phyloP scores from a whole-genome alignment of 2,329 filamentous ascomycete species.

The Fusarium burgessii region DNA sequence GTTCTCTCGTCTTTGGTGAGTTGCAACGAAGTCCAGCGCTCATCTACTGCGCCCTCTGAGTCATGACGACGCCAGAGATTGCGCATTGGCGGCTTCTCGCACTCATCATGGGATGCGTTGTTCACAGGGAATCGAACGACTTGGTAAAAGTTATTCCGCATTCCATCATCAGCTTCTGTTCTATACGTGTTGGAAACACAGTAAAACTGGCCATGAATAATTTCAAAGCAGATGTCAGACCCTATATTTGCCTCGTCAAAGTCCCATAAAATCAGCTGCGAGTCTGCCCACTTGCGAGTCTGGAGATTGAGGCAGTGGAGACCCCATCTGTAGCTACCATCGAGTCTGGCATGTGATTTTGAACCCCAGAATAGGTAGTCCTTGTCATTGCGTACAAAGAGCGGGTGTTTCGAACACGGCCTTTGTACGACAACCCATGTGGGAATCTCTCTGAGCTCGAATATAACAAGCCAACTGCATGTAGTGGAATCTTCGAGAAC shows the following conservation, averaged over 20 bases:
- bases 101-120: slow-evolving; percentile 51
- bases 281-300: slow-evolving; percentile 54
- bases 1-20: slow-evolving; percentile 71
- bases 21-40: slow-evolving; percentile 77
- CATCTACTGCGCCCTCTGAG: slow-evolving; percentile 77
- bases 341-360: slow-evolving; percentile 64
- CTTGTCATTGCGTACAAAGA: slow-evolving; percentile 76
- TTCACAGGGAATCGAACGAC: slow-evolving; percentile 72
- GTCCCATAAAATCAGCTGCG: slow-evolving; percentile 65
- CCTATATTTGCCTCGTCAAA: slow-evolving; percentile 75
- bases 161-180: slow-evolving; percentile 71
- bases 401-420: slow-evolving; percentile 62
- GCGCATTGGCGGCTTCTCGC: slow-evolving; percentile 56
- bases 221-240: slow-evolving; percentile 77
- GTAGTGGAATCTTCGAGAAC: slow-evolving; percentile 47
- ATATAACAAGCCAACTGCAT: slow-evolving; percentile 65
- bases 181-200: slow-evolving; percentile 74
- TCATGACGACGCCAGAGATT: slow-evolving; percentile 74
- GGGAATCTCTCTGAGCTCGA: slow-evolving; percentile 55
- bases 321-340: slow-evolving; percentile 72
- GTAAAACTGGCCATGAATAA: slow-evolving; percentile 75
- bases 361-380: slow-evolving; percentile 75
- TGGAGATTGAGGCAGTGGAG: slow-evolving; percentile 65
- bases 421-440: slow-evolving; percentile 56
- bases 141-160: slow-evolving; percentile 77